A percentile compares a stretch with the other conserved stretches of the same genome.
These are phyloP conservation scores for Cudoniella acicularis DNA, from an alignment of 495 filamentous ascomycete genomes.

Conservation along the genomic window DNA sequence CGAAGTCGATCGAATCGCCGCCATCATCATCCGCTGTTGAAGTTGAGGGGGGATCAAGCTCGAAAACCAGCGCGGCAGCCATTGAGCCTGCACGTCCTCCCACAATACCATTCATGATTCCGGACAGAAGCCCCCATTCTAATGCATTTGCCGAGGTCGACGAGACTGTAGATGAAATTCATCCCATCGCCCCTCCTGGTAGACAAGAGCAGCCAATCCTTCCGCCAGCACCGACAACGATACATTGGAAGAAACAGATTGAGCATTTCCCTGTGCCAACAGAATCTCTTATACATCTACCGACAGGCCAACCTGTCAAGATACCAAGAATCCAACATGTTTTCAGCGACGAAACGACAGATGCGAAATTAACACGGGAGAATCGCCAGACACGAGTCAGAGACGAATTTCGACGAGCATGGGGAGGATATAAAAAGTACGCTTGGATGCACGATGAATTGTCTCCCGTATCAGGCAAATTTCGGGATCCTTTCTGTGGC, in stretches of 20 bases:
- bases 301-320: slow-evolving; percentile 60
- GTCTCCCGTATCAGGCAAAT: slow-evolving; percentile 58
- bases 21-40: neutral
- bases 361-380: slow-evolving; percentile 58
- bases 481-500: slow-evolving; percentile 77
- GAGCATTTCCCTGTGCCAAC: slow-evolving; percentile 73
- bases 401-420: slow-evolving; percentile 71
- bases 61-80: neutral
- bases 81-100: slow-evolving; percentile 9
- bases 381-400: slow-evolving; percentile 66
- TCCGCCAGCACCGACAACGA: slow-evolving; percentile 23
- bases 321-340: slow-evolving; percentile 75
- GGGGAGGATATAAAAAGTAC: slow-evolving; percentile 77
- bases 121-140: slow-evolving; percentile 37
- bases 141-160: slow-evolving; percentile 4
- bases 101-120: slow-evolving; percentile 30
- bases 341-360: slow-evolving; percentile 60
- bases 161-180: slow-evolving; percentile 7
- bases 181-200: slow-evolving; percentile 19
- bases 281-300: slow-evolving; percentile 68
- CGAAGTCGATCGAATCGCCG: neutral
- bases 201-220: slow-evolving; percentile 19
- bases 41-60: neutral
- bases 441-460: slow-evolving; percentile 88
- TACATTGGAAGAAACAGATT: slow-evolving; percentile 66